Evolutionary conservation across 2,329 filamentous ascomycete genomes (phyloP).

Genomic region (Dactylellina cionopaga): DNA sequence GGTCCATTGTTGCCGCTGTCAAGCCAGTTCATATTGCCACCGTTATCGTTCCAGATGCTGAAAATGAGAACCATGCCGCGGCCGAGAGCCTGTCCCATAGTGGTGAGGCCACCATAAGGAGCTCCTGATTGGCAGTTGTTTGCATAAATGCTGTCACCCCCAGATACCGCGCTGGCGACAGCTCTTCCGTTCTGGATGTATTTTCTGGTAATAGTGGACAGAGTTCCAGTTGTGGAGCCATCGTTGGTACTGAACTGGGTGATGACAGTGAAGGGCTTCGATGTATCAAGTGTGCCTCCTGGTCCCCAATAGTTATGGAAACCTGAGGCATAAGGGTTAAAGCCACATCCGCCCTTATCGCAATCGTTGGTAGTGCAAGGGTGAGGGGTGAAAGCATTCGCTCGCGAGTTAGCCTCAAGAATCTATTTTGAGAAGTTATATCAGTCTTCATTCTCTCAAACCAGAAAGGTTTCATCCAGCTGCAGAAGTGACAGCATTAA

Average conservation of each 20-base stretch:
- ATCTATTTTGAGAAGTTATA: constrained; percentile 29
- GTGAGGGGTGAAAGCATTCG: constrained; percentile 54
- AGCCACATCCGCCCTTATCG: constrained; percentile 36
- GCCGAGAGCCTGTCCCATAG: constrained; percentile 64
- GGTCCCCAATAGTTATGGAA: constrained; percentile 53
- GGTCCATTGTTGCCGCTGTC: constrained; percentile 66
- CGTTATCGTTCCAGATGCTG: constrained; percentile 68
- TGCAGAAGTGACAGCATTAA: constrained; percentile 40
- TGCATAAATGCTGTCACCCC: constrained; percentile 25
- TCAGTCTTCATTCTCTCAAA: neutral
- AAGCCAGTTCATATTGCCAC: constrained; percentile 69
- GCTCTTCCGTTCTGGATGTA: constrained; percentile 47
- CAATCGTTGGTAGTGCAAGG: constrained; percentile 48
- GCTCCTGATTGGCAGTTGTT: constrained; percentile 31
- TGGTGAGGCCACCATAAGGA: constrained; percentile 60
- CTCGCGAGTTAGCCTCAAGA: constrained; percentile 53
- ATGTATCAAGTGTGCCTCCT: constrained; percentile 53
- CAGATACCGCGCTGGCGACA: constrained; percentile 20
- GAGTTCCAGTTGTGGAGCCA: constrained; percentile 4
- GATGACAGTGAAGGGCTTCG: constrained; percentile 51
- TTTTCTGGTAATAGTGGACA: constrained; percentile 36
- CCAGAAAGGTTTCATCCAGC: constrained; percentile 28
- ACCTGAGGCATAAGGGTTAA: constrained; percentile 52
- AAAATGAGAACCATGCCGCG: constrained; percentile 68
- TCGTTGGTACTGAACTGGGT: constrained; percentile 53